Evolutionary conservation across 2,329 filamentous ascomycete species (phyloP).

Genomic region (Fusarium neocosmosporiellum): DNA sequence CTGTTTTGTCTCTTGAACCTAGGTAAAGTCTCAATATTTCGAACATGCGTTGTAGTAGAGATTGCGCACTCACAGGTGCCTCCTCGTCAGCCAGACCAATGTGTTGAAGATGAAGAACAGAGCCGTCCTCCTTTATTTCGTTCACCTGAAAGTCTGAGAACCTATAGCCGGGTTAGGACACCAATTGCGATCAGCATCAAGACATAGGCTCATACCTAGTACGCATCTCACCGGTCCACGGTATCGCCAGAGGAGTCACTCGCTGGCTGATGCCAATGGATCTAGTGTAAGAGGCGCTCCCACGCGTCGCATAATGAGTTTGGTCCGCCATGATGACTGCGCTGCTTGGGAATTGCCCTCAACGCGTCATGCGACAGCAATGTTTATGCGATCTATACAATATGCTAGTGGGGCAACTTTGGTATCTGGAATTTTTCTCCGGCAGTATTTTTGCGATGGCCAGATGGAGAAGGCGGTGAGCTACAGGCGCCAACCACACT

Average conservation of each 20-base stretch:
- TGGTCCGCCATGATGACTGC: slow-evolving; percentile 47
- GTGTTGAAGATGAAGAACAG: slow-evolving; percentile 77
- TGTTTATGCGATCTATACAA: slow-evolving; percentile 24
- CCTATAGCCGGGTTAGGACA: slow-evolving; percentile 52
- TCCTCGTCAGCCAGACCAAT: slow-evolving; percentile 47
- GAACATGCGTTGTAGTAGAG: background rate
- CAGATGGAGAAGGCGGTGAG: slow-evolving; percentile 31
- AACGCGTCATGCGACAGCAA: slow-evolving; percentile 14
- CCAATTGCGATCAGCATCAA: background rate
- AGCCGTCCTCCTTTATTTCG: slow-evolving; percentile 81
- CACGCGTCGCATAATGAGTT: slow-evolving; percentile 45
- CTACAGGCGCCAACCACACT: background rate
- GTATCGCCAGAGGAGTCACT: slow-evolving; percentile 50
- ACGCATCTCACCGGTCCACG: slow-evolving; percentile 56
- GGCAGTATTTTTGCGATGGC: slow-evolving; percentile 27
- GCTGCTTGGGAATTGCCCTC: slow-evolving; percentile 1
- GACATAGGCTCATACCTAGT: slow-evolving; percentile 46
- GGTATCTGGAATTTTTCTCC: slow-evolving; percentile 40
- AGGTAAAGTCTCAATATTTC: slow-evolving; percentile 17
- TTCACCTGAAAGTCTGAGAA: slow-evolving; percentile 96
- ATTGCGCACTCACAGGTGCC: slow-evolving; percentile 13
- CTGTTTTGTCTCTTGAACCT: slow-evolving; percentile 29
- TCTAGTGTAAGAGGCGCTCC: slow-evolving; percentile 47
- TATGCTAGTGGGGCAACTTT: slow-evolving; percentile 33
- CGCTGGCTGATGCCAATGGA: slow-evolving; percentile 55